These are phyloP conservation scores for Neurospora sp. DNA, from an alignment of 495 filamentous ascomycete genomes.

Conservation along the genomic window DNA sequence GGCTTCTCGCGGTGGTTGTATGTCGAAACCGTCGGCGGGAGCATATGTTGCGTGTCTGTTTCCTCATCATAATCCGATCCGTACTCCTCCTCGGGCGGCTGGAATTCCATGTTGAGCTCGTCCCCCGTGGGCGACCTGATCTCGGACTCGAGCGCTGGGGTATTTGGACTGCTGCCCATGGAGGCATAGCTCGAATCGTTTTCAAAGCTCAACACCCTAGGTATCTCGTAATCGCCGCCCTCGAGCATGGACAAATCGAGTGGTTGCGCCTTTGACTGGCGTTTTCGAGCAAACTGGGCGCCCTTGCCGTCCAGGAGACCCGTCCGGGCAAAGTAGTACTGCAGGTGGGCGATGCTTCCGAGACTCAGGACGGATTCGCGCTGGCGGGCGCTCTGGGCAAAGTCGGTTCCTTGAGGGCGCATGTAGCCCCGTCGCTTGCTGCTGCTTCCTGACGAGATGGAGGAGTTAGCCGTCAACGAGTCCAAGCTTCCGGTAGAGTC, in stretches of 20 bases:
- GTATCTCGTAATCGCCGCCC: conserved; percentile 25
- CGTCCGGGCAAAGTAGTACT: conserved; percentile 96
- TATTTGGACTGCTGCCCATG: conserved; percentile 45
- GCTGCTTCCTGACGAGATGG: conserved; percentile 17
- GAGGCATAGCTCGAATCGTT: conserved; percentile 46
- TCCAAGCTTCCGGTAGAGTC: conserved; percentile 36
- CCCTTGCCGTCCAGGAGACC: conserved; percentile 90
- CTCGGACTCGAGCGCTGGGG: conserved; percentile 26
- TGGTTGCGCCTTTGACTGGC: conserved; percentile 41
- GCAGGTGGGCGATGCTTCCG: conserved; percentile 91
- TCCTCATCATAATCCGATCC: conserved; percentile 50
- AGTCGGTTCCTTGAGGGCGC: conserved; percentile 80
- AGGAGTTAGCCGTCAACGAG: conserved; percentile 5
- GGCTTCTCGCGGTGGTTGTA: conserved; percentile 83
- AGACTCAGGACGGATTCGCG: conserved; percentile 91
- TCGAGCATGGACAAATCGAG: conserved; percentile 39
- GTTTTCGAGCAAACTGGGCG: conserved; percentile 63
- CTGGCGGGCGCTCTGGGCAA: conserved; percentile 79
- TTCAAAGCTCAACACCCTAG: conserved; percentile 30
- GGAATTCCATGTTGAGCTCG: conserved; percentile 36
- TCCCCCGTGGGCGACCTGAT: conserved; percentile 49
- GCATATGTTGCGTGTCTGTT: conserved; percentile 54
- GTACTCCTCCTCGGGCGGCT: conserved; percentile 36
- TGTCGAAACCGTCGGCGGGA: conserved; percentile 91
- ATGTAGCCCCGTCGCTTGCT: conserved; percentile 76